These are phyloP conservation scores for Theileria sp. DNA, from an alignment of 169 alveolate genomes.

Conservation along the genomic window DNA sequence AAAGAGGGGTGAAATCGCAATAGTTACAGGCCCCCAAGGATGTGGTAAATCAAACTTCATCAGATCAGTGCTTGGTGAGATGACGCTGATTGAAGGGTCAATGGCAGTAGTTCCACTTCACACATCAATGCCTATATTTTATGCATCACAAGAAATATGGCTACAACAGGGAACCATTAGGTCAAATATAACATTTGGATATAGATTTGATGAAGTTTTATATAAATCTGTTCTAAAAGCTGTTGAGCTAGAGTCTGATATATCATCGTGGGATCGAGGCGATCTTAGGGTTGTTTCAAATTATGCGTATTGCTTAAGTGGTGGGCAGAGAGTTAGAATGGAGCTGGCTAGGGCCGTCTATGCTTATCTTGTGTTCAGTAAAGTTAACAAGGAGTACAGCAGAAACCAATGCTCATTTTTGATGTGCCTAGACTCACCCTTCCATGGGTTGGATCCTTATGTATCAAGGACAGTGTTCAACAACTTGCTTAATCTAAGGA, in stretches of 20 bases:
- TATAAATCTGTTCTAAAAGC: constrained; percentile 26
- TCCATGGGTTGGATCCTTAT: constrained; percentile 69
- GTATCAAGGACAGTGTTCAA: constrained; percentile 64
- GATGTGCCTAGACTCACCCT: constrained; percentile 71
- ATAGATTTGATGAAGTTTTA: constrained; percentile 36
- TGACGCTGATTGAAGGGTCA: constrained; percentile 49
- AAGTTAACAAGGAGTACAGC: constrained; percentile 37
- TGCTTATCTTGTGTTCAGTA: constrained; percentile 61
- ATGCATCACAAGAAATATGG: constrained; percentile 61
- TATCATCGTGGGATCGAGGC: constrained; percentile 56
- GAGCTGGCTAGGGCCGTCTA: constrained; percentile 91
- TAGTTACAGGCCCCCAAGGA: constrained; percentile 53
- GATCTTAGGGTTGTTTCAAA: constrained; percentile 52
- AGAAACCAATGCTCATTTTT: constrained; percentile 48
- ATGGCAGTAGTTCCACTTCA: constrained; percentile 60
- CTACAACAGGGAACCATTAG: constrained; percentile 47
- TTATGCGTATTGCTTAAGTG: constrained; percentile 76
- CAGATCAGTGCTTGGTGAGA: constrained; percentile 49
- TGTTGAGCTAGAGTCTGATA: constrained; percentile 46
- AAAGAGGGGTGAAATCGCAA: constrained; percentile 27
- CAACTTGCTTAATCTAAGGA: constrained; percentile 56
- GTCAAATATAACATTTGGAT: constrained; percentile 42
- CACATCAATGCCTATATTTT: constrained; percentile 56
- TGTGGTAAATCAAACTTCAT: constrained; percentile 55
- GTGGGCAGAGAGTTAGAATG: constrained; percentile 91